These are phyloP conservation scores for Friedmanniomyces simplex DNA, from an alignment of 495 filamentous ascomycete genomes.

Conservation along the genomic window DNA sequence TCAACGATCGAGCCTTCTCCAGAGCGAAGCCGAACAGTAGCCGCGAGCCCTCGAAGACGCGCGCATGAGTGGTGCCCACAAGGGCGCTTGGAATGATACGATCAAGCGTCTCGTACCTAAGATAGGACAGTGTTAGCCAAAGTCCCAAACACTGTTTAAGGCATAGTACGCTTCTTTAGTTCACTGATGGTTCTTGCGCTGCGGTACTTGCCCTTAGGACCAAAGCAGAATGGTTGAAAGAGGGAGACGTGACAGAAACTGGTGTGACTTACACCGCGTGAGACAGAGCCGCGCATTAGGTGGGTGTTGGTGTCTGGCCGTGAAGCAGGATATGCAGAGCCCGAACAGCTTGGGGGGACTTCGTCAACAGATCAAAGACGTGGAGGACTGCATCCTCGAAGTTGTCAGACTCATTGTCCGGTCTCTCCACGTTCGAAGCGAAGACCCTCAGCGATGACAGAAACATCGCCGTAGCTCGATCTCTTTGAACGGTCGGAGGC, in stretches of 20 bases:
- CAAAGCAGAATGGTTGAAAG: too few species aligned
- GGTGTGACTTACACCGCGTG: too few species aligned
- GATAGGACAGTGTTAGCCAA: too few species aligned
- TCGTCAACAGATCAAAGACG: slow-evolving; percentile 22
- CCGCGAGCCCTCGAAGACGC: slow-evolving; percentile 27
- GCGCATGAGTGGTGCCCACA: slow-evolving; percentile 14
- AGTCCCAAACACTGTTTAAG: too few species aligned
- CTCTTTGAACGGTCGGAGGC: slow-evolving; percentile 16
- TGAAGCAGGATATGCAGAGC: slow-evolving; percentile 25
- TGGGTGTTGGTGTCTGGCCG: slow-evolving; percentile 20
- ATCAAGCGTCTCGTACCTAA: slow-evolving; percentile 25
- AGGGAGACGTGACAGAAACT: too few species aligned
- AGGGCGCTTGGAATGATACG: slow-evolving; percentile 22
- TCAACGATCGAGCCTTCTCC: slow-evolving; percentile 26
- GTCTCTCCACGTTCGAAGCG: slow-evolving; percentile 15
- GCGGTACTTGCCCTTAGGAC: too few species aligned
- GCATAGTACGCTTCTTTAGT: too few species aligned
- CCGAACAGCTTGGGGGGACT: slow-evolving; percentile 25
- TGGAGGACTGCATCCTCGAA: slow-evolving; percentile 28
- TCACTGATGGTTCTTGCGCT: too few species aligned
- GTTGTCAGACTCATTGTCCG: slow-evolving; percentile 18
- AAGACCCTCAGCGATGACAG: slow-evolving; percentile 28
- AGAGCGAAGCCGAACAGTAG: slow-evolving; percentile 28
- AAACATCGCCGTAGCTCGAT: slow-evolving; percentile 27
- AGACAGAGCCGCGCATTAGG: slow-evolving; percentile 23